These are phyloP conservation scores for Trifolium fragiferum DNA, from an alignment of 306 rosid species.

Conservation along the genomic window DNA sequence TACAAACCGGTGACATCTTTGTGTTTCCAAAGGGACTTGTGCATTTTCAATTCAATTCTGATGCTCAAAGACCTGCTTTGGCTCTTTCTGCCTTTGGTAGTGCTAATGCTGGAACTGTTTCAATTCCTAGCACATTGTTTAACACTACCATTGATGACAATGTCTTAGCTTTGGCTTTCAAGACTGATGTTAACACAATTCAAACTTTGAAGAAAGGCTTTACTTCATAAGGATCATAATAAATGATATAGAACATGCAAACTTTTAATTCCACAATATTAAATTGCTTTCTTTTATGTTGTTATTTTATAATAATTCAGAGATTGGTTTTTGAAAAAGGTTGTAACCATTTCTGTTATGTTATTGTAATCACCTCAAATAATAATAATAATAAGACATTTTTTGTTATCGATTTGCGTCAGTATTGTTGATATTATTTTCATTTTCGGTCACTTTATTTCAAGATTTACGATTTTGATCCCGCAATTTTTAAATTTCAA, in stretches of 20 bases:
- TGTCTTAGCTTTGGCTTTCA: conserved; percentile 59
- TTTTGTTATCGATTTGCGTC: no score
- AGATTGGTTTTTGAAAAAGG: neutral
- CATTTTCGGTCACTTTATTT: no score
- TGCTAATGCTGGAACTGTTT: conserved; percentile 53
- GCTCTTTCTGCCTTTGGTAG: conserved; percentile 64
- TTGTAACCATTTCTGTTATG: neutral
- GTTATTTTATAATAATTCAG: neutral
- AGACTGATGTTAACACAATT: conserved; percentile 52
- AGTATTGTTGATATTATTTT: no score
- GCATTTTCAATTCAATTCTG: conserved; percentile 56
- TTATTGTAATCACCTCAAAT: neutral
- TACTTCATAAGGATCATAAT: neutral
- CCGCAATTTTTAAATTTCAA: no score
- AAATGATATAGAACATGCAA: neutral
- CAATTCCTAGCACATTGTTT: conserved; percentile 50
- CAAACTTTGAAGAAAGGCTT: conserved; percentile 52
- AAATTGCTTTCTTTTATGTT: neutral
- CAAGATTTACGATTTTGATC: no score
- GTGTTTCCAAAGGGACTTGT: conserved; percentile 61
- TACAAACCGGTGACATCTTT: conserved; percentile 50
- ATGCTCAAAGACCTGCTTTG: neutral
- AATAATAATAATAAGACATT: neutral
- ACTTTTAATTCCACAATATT: neutral
- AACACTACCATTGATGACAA: conserved; percentile 46